Conservation (phyloP, 2,329 filamentous ascomycete genomes). For the Cordyceps farinosa region DNA sequence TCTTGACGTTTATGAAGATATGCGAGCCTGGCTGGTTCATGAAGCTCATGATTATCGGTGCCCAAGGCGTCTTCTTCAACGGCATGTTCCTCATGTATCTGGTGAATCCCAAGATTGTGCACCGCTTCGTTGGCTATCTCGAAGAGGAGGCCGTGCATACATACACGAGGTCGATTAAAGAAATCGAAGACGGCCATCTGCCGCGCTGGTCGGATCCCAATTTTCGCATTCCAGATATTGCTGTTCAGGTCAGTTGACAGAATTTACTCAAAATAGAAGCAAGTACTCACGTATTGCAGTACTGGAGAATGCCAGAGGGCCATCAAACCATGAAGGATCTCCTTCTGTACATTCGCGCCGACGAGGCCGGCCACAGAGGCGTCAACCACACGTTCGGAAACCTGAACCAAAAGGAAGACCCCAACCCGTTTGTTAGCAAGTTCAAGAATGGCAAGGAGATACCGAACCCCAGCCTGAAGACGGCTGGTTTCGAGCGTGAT, state of each 20-base stretch:
- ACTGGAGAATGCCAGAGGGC: conserved; percentile 92
- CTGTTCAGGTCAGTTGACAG: conserved; percentile 51
- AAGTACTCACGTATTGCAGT: conserved; percentile 38
- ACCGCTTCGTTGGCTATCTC: conserved; percentile 94
- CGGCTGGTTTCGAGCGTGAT: conserved; percentile 75
- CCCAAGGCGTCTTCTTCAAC: conserved; percentile 97
- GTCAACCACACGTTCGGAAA: conserved; percentile 96
- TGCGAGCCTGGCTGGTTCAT: conserved; percentile 74
- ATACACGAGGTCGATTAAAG: conserved; percentile 83
- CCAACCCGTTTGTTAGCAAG: conserved; percentile 84
- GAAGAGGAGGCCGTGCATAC: conserved; percentile 97
- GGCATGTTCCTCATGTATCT: conserved; percentile 86
- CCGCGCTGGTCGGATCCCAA: conserved; percentile 71
- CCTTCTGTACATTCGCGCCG: conserved; percentile 83
- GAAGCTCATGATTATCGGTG: conserved; percentile 85
- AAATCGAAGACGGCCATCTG: conserved; percentile 79
- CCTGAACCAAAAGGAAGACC: conserved; percentile 77
- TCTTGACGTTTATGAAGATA: conserved; percentile 90
- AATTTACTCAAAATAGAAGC: neutral
- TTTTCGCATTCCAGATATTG: conserved; percentile 81
- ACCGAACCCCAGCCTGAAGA: conserved; percentile 63
- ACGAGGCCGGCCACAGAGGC: conserved; percentile 85
- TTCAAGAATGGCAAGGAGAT: conserved; percentile 67
- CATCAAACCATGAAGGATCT: conserved; percentile 80
- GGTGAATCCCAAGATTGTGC: conserved; percentile 78